phyloP scores from a whole-genome alignment of 129 eudicot genomes.

The Lonicera japonica region DNA sequence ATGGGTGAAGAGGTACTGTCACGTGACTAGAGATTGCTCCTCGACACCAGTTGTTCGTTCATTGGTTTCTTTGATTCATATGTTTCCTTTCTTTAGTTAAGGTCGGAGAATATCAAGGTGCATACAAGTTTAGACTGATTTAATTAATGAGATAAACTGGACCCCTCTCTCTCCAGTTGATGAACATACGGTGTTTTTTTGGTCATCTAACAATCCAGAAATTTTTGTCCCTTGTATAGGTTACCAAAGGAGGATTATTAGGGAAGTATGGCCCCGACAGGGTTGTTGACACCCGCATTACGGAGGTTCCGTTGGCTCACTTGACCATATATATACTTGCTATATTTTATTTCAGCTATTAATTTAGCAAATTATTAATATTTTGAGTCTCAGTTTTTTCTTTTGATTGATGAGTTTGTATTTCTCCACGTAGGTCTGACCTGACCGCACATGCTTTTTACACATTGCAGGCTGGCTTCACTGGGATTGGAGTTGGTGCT shows the following conservation, averaged over 20 bases:
- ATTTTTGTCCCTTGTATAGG: slow-evolving; percentile 26
- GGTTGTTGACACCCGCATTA: slow-evolving; percentile 79
- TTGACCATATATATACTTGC: background rate
- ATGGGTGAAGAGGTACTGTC: slow-evolving; percentile 76
- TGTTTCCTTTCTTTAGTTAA: slow-evolving; percentile 15
- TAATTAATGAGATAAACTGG: background rate
- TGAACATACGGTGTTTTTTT: background rate
- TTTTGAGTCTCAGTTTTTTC: background rate
- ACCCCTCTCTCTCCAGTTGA: background rate
- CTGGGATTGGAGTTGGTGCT: slow-evolving; percentile 84
- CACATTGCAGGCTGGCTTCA: slow-evolving; percentile 68
- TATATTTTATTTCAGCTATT: background rate
- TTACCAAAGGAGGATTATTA: slow-evolving; percentile 75
- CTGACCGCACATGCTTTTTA: background rate
- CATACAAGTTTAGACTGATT: slow-evolving; percentile 60
- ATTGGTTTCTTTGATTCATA: slow-evolving; percentile 7
- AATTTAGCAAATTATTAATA: slow-evolving; percentile 8
- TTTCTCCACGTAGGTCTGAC: too few relatives aligned
- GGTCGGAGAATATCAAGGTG: slow-evolving; percentile 95
- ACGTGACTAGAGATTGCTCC: slow-evolving; percentile 1
- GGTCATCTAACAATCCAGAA: slow-evolving; percentile 4
- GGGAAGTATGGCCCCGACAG: slow-evolving; percentile 82
- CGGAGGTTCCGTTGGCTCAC: slow-evolving; percentile 44
- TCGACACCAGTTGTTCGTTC: background rate
- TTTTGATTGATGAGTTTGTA: too few relatives aligned